phyloP scores from a whole-genome alignment of 352 stramenopile species.

The Elongisporangium senticosum region DNA sequence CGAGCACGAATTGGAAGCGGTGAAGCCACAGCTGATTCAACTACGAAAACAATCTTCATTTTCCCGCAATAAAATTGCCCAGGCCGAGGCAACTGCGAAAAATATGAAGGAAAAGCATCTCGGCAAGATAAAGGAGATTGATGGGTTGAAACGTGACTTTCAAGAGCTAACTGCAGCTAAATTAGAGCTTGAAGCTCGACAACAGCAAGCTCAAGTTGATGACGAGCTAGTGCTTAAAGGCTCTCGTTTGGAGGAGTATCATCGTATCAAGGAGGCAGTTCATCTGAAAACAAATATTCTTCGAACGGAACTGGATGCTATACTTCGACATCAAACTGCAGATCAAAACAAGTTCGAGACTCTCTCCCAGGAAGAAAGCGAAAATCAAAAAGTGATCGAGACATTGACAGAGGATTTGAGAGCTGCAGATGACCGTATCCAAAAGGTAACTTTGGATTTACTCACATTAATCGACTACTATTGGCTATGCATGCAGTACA shows the following conservation, averaged over 20 bases:
- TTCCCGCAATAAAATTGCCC: conserved; percentile 55
- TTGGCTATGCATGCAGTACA: not conserved
- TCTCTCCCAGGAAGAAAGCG: conserved; percentile 58
- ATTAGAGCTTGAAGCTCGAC: conserved; percentile 43
- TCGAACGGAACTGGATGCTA: conserved; percentile 64
- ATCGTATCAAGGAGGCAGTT: conserved; percentile 74
- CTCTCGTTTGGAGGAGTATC: conserved; percentile 69
- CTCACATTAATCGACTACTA: not conserved
- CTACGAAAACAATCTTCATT: conserved; percentile 89
- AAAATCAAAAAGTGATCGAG: conserved; percentile 66
- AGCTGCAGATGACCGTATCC: conserved; percentile 53
- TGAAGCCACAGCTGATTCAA: conserved; percentile 66
- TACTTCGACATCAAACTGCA: conserved; percentile 54
- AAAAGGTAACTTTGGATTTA: conserved; percentile 28
- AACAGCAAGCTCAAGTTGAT: conserved; percentile 19
- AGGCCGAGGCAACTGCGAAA: conserved; percentile 40
- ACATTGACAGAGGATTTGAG: conserved; percentile 58
- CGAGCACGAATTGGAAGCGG: conserved; percentile 82
- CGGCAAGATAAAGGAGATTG: conserved; percentile 84
- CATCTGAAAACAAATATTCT: conserved; percentile 68
- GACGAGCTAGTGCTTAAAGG: conserved; percentile 59
- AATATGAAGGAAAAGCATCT: conserved; percentile 69
- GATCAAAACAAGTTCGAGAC: conserved; percentile 74
- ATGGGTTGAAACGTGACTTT: conserved; percentile 68
- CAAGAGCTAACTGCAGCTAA: conserved; percentile 57